Evolutionary conservation across 768 basidiomycete species (phyloP).

Genomic region (Russula virescens): DNA sequence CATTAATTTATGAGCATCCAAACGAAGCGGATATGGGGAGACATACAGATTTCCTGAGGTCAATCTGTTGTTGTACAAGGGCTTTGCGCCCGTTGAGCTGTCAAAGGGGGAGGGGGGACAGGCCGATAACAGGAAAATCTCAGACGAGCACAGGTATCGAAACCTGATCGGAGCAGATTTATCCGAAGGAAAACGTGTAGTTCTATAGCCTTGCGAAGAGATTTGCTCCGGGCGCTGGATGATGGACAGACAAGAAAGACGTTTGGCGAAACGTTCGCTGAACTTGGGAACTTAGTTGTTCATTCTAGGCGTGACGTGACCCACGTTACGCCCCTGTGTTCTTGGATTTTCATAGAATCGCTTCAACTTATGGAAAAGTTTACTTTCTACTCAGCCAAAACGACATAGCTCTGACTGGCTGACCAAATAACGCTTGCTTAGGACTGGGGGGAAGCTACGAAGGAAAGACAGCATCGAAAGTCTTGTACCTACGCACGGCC

Average conservation of each 20-base stretch:
- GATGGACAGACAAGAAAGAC: conserved; percentile 18
- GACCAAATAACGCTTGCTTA: not conserved
- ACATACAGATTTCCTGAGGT: conserved; percentile 15
- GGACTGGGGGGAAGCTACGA: not conserved
- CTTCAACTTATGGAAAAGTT: too few species aligned
- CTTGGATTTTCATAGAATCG: not conserved
- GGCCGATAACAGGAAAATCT: conserved; percentile 10
- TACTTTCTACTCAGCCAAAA: not conserved
- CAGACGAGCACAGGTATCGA: conserved; percentile 1
- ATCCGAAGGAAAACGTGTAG: not conserved
- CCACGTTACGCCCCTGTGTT: conserved; percentile 21
- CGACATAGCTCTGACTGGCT: not conserved
- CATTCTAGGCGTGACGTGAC: conserved; percentile 28
- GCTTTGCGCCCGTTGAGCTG: conserved; percentile 9
- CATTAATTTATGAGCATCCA: not conserved
- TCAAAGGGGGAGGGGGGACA: conserved; percentile 5
- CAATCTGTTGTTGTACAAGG: conserved; percentile 1
- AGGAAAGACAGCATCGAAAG: not conserved
- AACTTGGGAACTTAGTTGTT: conserved; percentile 28
- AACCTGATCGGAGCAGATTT: conserved; percentile 17
- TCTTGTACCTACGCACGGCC: too few species aligned
- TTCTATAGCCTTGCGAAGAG: not conserved
- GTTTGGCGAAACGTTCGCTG: conserved; percentile 23
- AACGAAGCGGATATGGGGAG: not conserved
- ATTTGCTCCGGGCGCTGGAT: conserved; percentile 14